Conservation (phyloP, 805 yeast genomes). For the Naumovozyma dairenensis region DNA sequence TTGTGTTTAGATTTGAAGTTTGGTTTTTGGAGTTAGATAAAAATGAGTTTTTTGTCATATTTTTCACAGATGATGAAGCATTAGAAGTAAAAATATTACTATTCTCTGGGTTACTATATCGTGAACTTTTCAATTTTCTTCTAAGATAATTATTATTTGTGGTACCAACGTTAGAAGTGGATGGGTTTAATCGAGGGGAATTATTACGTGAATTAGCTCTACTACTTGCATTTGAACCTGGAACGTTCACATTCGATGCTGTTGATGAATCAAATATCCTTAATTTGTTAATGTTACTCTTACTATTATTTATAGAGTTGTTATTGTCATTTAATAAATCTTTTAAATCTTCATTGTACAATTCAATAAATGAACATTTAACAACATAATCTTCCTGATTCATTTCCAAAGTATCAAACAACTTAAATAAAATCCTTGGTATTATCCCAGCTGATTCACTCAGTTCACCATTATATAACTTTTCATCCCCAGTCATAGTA, state of each 20-base stretch:
- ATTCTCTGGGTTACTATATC: neutral
- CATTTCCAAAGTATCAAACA: constrained; percentile 43
- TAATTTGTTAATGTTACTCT: constrained; percentile 32
- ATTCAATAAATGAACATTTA: constrained; percentile 71
- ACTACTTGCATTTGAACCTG: constrained; percentile 7
- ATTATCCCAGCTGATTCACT: constrained; percentile 52
- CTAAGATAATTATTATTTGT: neutral
- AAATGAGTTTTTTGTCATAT: too few species aligned
- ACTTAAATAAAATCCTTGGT: constrained; percentile 46
- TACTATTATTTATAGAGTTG: neutral
- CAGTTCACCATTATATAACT: constrained; percentile 22
- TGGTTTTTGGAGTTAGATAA: too few species aligned
- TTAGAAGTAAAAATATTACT: too few species aligned
- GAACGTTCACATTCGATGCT: constrained; percentile 2
- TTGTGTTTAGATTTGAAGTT: constrained; percentile 1
- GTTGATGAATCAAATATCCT: constrained; percentile 39
- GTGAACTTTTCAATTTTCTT: neutral
- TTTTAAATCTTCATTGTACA: constrained; percentile 77
- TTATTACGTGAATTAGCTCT: constrained; percentile 15
- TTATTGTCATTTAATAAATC: constrained; percentile 44
- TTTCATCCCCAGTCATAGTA: constrained; percentile 64
- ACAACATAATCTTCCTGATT: constrained; percentile 46
- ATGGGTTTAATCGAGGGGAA: constrained; percentile 14
- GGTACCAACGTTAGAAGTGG: neutral
- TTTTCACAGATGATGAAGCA: too few species aligned